Conservation (phyloP, 2,329 filamentous ascomycete species). For the Fusarium aywerte region DNA sequence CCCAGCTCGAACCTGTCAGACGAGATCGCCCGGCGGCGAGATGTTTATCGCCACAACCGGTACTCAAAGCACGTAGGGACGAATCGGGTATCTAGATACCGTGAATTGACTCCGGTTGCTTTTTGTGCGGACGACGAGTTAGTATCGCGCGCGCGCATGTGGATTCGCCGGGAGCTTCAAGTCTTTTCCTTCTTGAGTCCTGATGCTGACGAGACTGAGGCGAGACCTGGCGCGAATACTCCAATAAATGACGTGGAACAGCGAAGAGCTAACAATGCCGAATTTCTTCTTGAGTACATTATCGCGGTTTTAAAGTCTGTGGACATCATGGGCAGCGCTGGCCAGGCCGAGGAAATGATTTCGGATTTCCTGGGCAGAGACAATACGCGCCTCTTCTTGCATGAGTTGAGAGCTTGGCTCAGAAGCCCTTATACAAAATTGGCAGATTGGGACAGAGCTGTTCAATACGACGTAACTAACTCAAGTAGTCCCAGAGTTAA, state of each 20-base stretch:
- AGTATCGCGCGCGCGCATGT: constrained; percentile 79
- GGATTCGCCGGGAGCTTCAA: constrained; percentile 83
- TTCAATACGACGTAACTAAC: constrained; percentile 70
- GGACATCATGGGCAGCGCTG: constrained; percentile 81
- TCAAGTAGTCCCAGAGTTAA: background rate
- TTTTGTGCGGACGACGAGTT: constrained; percentile 74
- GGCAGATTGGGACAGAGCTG: constrained; percentile 81
- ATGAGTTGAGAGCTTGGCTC: constrained; percentile 86
- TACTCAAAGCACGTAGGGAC: constrained; percentile 86
- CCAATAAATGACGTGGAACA: constrained; percentile 32
- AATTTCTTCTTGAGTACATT: constrained; percentile 88
- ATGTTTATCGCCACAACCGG: constrained; percentile 76
- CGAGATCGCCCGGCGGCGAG: constrained; percentile 64
- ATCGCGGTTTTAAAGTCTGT: constrained; percentile 84
- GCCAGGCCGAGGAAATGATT: constrained; percentile 82
- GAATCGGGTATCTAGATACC: constrained; percentile 80
- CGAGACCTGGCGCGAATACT: constrained; percentile 2
- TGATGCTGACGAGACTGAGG: constrained; percentile 37
- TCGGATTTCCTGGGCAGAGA: constrained; percentile 80
- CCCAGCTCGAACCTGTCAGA: constrained; percentile 14
- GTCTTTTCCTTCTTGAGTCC: constrained; percentile 79
- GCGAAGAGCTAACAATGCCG: constrained; percentile 72
- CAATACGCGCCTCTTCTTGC: constrained; percentile 79
- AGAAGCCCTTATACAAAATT: constrained; percentile 80
- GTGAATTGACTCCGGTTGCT: constrained; percentile 74